Evolutionary conservation across 441 rosid genomes (phyloP).

Genomic region (Jatropha podagrica): DNA sequence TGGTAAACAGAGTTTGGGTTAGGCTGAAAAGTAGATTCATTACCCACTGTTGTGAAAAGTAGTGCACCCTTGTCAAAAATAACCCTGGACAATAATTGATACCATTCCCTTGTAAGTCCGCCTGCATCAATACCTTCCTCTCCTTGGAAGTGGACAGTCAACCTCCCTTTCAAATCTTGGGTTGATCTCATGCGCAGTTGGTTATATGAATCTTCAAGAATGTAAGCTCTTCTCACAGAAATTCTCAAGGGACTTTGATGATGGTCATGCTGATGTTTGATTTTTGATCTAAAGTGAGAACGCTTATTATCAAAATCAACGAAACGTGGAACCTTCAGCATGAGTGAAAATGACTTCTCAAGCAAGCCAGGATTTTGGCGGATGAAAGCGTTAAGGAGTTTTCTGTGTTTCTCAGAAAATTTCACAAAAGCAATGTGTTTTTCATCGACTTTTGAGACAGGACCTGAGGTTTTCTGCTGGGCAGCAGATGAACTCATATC

Average conservation of each 20-base stretch:
- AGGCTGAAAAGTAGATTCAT: constrained; percentile 96
- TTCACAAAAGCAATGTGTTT: constrained; percentile 74
- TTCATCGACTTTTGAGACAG: constrained; percentile 69
- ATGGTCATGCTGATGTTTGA: constrained; percentile 90
- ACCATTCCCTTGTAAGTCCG: constrained; percentile 99
- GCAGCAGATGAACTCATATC: constrained; percentile 52
- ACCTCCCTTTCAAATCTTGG: constrained; percentile 86
- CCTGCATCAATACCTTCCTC: constrained; percentile 99
- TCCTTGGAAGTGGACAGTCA: constrained; percentile 93
- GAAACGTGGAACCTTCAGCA: constrained; percentile 94
- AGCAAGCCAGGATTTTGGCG: constrained; percentile 92
- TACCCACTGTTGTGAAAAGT: constrained; percentile 95
- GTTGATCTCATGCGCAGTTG: constrained; percentile 85
- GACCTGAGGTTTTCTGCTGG: constrained; percentile 52
- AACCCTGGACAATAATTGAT: constrained; percentile 92
- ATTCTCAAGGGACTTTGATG: constrained; percentile 91
- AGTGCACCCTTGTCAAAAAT: constrained; percentile 96
- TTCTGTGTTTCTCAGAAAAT: constrained; percentile 91
- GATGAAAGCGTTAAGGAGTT: constrained; percentile 86
- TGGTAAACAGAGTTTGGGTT: constrained; percentile 96
- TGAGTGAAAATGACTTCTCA: constrained; percentile 91
- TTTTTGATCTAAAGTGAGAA: constrained; percentile 88
- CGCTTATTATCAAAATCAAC: constrained; percentile 95
- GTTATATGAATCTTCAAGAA: constrained; percentile 95
- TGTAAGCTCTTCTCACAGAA: constrained; percentile 92